Evolutionary conservation across 768 basidiomycete genomes (phyloP).

Genomic region (Scleroderma citrinum): DNA sequence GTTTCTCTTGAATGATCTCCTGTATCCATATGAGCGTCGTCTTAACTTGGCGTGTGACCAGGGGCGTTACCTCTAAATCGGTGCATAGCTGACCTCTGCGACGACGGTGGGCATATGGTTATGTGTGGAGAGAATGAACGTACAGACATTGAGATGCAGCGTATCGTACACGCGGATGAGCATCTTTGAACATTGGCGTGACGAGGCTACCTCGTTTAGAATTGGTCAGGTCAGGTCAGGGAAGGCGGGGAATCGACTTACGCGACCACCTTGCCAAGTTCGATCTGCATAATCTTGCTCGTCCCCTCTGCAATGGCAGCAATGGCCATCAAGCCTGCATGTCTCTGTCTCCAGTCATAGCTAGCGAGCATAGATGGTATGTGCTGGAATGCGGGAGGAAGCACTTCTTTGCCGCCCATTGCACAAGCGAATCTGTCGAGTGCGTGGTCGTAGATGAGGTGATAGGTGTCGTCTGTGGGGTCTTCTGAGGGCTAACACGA

Average conservation of each 20-base stretch:
- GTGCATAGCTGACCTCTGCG: constrained; percentile 84
- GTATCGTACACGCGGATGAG: constrained; percentile 65
- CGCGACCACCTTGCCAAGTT: constrained; percentile 36
- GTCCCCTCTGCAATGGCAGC: constrained; percentile 84
- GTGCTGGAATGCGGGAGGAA: constrained; percentile 77
- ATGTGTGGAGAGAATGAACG: constrained; percentile 22
- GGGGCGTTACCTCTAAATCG: constrained; percentile 61
- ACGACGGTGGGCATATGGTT: constrained; percentile 1
- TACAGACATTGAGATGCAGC: constrained; percentile 86
- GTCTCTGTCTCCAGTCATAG: constrained; percentile 80
- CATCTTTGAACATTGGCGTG: constrained; percentile 69
- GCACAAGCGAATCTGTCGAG: constrained; percentile 79
- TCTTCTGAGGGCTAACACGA: constrained; percentile 56
- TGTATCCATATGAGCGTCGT: constrained; percentile 16
- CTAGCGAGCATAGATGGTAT: constrained; percentile 78
- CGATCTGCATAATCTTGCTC: constrained; percentile 55
- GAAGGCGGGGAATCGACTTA: constrained; percentile 57
- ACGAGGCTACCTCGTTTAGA: constrained; percentile 47
- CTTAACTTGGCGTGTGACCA: neutral
- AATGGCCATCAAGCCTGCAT: constrained; percentile 84
- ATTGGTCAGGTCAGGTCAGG: constrained; percentile 2
- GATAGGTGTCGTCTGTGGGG: constrained; percentile 54
- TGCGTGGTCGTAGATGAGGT: constrained; percentile 76
- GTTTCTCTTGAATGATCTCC: constrained; percentile 72
- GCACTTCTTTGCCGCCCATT: constrained; percentile 65